These are phyloP conservation scores for Chalciporus sp. DNA, from an alignment of 1,284 basidiomycete species.

Conservation along the genomic window DNA sequence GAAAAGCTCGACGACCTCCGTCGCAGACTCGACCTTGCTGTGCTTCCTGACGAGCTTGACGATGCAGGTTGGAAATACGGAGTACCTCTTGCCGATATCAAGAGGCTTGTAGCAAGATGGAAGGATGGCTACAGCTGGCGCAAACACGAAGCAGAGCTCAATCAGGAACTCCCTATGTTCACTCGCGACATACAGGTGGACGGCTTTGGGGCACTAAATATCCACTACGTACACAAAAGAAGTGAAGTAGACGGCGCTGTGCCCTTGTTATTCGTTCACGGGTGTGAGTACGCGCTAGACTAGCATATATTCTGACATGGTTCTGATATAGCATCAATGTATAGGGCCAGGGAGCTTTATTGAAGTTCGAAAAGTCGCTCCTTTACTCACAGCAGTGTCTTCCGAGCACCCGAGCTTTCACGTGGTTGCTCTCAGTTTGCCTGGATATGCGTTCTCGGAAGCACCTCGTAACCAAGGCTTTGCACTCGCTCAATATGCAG, in stretches of 20 bases:
- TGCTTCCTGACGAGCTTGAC: slow-evolving; percentile 47
- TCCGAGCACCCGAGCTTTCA: slow-evolving; percentile 57
- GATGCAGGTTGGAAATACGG: slow-evolving; percentile 42
- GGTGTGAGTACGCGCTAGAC: slow-evolving; percentile 38
- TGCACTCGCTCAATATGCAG: slow-evolving; percentile 39
- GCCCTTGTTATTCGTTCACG: slow-evolving; percentile 49
- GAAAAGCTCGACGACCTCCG: slow-evolving; percentile 29
- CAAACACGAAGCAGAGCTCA: slow-evolving; percentile 41
- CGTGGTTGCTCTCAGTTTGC: slow-evolving; percentile 56
- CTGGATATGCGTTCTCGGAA: slow-evolving; percentile 58
- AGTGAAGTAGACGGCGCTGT: slow-evolving; percentile 40
- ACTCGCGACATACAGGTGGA: slow-evolving; percentile 43
- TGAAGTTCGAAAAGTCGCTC: slow-evolving; percentile 56
- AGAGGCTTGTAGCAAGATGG: slow-evolving; percentile 43
- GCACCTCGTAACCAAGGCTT: slow-evolving; percentile 43
- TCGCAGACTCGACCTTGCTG: slow-evolving; percentile 37
- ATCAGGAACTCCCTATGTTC: slow-evolving; percentile 45
- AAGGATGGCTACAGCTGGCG: slow-evolving; percentile 46
- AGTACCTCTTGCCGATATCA: slow-evolving; percentile 41
- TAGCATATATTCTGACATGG: too few species aligned
- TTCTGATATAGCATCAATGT: not conserved
- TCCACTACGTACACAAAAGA: slow-evolving; percentile 48
- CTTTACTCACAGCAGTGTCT: slow-evolving; percentile 45
- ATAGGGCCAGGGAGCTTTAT: slow-evolving; percentile 64
- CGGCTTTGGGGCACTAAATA: slow-evolving; percentile 38